Percentiles rank a stretch among this genome's conserved stretches.
phyloP scores from a whole-genome alignment of 202 grass and related monocot genomes.

The Musa balbisiana region DNA sequence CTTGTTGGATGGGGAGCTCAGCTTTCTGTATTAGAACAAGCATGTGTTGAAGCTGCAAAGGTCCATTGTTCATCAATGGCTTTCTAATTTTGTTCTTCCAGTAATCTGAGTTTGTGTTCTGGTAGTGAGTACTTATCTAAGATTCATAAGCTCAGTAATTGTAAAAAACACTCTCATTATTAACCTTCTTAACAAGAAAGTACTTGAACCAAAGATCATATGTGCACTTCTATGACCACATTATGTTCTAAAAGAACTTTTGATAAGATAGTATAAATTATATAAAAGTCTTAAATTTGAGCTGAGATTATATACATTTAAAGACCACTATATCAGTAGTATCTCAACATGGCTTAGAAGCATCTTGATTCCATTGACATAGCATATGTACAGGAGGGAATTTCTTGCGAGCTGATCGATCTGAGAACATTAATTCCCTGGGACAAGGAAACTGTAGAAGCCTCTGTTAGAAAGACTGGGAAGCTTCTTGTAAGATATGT shows the following conservation, averaged over 20 bases:
- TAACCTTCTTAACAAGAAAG: too few species aligned
- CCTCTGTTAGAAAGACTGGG: slow-evolving; percentile 86
- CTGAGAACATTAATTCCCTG: slow-evolving; percentile 88
- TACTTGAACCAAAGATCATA: too few species aligned
- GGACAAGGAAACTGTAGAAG: slow-evolving; percentile 83
- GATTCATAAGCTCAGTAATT: neutral
- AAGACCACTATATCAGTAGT: neutral
- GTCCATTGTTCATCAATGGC: slow-evolving; percentile 17
- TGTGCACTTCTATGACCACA: neutral
- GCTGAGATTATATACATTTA: too few species aligned
- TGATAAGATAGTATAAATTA: neutral
- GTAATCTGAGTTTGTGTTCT: neutral
- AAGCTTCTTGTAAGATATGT: slow-evolving; percentile 65
- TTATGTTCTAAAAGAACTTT: neutral
- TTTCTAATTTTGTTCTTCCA: neutral
- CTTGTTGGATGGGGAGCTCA: slow-evolving; percentile 93
- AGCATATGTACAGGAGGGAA: slow-evolving; percentile 48
- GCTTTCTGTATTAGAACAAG: slow-evolving; percentile 76
- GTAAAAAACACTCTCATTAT: too few species aligned
- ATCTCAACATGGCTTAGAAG: neutral
- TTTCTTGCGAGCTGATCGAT: slow-evolving; percentile 94
- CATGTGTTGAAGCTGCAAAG: slow-evolving; percentile 75
- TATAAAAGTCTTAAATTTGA: neutral
- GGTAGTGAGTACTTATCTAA: neutral
- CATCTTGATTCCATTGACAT: slow-evolving; percentile 25